These are phyloP conservation scores for Aechmea fasciata DNA, from an alignment of 176 grass and related monocot species.

Conservation along the genomic window DNA sequence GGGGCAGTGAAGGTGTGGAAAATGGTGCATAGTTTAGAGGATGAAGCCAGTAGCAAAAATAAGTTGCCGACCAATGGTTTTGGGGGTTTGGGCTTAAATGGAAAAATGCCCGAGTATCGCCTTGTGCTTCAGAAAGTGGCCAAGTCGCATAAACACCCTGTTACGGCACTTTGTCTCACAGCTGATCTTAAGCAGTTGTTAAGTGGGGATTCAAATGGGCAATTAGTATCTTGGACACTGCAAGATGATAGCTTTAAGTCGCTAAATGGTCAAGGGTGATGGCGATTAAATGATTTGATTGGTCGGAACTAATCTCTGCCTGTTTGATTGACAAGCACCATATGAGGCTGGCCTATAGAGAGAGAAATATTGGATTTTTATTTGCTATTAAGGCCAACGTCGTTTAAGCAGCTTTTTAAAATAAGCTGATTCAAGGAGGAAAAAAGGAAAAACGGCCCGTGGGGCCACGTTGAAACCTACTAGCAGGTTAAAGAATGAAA, in stretches of 20 bases:
- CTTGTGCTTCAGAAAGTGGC: slow-evolving; percentile 88
- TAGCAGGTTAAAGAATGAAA: neutral
- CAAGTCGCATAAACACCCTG: slow-evolving; percentile 87
- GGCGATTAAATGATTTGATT: neutral
- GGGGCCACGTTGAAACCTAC: neutral
- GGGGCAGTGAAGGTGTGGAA: slow-evolving; percentile 98
- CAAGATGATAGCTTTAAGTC: slow-evolving; percentile 79
- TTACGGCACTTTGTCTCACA: slow-evolving; percentile 85
- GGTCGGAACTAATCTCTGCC: neutral
- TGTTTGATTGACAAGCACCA: neutral
- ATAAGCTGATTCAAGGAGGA: neutral
- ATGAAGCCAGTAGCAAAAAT: slow-evolving; percentile 45
- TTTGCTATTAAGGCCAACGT: neutral
- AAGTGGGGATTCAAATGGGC: slow-evolving; percentile 72
- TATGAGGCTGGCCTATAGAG: neutral
- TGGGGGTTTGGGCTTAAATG: slow-evolving; percentile 44
- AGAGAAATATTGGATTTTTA: neutral
- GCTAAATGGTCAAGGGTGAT: slow-evolving; percentile 18
- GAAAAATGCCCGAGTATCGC: slow-evolving; percentile 65
- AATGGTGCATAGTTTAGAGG: slow-evolving; percentile 82
- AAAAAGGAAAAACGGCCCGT: neutral
- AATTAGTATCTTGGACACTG: slow-evolving; percentile 80
- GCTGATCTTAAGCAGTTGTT: slow-evolving; percentile 86
- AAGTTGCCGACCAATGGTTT: slow-evolving; percentile 35
- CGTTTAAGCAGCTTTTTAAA: neutral